phyloP scores from a whole-genome alignment of 2,329 filamentous ascomycete species.

The Colletotrichum shisoi region DNA sequence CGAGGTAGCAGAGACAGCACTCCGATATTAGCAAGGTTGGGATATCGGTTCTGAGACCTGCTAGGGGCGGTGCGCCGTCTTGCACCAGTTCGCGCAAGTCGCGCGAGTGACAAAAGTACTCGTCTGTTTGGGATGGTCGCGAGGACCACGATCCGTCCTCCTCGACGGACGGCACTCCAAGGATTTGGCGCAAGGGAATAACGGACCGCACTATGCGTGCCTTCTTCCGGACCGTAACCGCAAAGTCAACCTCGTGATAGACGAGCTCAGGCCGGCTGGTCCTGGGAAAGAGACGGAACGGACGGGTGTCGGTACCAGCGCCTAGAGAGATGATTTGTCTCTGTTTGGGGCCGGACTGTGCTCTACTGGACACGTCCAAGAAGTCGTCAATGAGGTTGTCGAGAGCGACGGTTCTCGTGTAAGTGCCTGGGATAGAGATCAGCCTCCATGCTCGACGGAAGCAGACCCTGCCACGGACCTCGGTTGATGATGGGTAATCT shows the following conservation, averaged over 20 bases:
- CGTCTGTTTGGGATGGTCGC: conserved; percentile 50
- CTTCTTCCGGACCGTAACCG: conserved; percentile 74
- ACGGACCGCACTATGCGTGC: conserved; percentile 61
- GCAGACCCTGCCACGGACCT: conserved; percentile 62
- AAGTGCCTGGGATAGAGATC: conserved; percentile 72
- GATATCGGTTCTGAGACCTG: conserved; percentile 61
- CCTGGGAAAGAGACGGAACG: conserved; percentile 73
- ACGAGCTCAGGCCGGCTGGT: conserved; percentile 57
- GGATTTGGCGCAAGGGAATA: conserved; percentile 51
- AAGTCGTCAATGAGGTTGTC: conserved; percentile 80
- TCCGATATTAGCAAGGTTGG: conserved; percentile 92
- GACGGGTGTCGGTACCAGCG: conserved; percentile 91
- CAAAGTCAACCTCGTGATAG: conserved; percentile 95
- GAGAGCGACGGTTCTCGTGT: conserved; percentile 84
- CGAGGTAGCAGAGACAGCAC: conserved; percentile 92
- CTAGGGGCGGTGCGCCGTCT: conserved; percentile 36
- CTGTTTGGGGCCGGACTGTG: conserved; percentile 41
- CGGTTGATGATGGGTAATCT: conserved; percentile 92
- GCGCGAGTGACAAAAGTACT: conserved; percentile 68
- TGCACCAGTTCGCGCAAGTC: conserved; percentile 71
- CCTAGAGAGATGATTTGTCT: conserved; percentile 91
- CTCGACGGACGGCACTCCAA: conserved; percentile 48
- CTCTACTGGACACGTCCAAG: conserved; percentile 55
- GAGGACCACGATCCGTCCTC: conserved; percentile 55
- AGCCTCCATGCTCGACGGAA: conserved; percentile 39